phyloP scores from a whole-genome alignment of 768 basidiomycete genomes.

The Chalciporus chontae region DNA sequence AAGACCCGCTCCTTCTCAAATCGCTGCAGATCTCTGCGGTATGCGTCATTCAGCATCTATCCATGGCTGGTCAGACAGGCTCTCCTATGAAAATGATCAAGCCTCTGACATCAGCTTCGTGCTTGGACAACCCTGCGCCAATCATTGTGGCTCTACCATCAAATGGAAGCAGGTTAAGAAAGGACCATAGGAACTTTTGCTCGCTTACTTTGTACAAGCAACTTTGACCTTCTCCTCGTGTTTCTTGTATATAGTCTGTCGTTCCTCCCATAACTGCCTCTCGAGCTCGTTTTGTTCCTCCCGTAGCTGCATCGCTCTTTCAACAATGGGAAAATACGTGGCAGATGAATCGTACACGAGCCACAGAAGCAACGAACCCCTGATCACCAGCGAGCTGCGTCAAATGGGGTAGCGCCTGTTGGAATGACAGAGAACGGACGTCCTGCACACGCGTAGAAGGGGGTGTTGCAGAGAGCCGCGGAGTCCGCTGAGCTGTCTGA shows the following conservation, averaged over 20 bases:
- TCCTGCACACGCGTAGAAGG: conserved; percentile 29
- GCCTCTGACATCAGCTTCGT: conserved; percentile 44
- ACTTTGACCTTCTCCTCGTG: conserved; percentile 72
- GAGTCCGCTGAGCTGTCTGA: conserved; percentile 10
- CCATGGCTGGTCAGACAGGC: conserved; percentile 14
- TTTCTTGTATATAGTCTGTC: conserved; percentile 55
- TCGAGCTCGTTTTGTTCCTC: conserved; percentile 70
- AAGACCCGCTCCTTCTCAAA: conserved; percentile 72
- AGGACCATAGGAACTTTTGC: background rate
- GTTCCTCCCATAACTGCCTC: conserved; percentile 62
- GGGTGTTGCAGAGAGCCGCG: conserved; percentile 7
- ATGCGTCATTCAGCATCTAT: conserved; percentile 64
- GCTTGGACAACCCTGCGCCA: conserved; percentile 60
- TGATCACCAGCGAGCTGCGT: conserved; percentile 56
- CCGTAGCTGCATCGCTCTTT: conserved; percentile 49
- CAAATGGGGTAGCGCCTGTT: conserved; percentile 66
- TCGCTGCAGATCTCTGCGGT: conserved; percentile 58
- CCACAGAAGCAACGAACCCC: conserved; percentile 45
- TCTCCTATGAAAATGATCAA: conserved; percentile 3
- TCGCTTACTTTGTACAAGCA: conserved; percentile 59
- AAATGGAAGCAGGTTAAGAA: conserved; percentile 3
- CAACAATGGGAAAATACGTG: conserved; percentile 3
- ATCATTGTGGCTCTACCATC: conserved; percentile 60
- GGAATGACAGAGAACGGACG: conserved; percentile 53
- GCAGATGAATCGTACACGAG: conserved; percentile 41